A percentile compares a stretch with the other conserved stretches of the same genome.
These are phyloP conservation scores for Monilinia aucupariae DNA, from an alignment of 2,329 filamentous ascomycete species.

Conservation along the genomic window DNA sequence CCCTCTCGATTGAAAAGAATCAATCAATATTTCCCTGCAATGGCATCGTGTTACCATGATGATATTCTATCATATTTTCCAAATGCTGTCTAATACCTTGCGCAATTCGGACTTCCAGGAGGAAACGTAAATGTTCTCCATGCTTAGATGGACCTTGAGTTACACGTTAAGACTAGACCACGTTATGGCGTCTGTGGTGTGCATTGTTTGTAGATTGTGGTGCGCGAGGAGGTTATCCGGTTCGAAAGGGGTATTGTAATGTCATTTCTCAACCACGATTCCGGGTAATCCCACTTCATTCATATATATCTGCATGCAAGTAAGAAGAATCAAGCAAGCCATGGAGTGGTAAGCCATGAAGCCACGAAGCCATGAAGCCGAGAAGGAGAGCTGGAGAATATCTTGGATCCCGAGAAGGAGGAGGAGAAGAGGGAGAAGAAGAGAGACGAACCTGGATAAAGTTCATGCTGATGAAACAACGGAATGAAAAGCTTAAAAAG, in stretches of 20 bases:
- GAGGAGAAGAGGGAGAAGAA: background rate
- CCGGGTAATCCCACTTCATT: constrained; percentile 3
- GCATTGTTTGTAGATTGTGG: constrained; percentile 11
- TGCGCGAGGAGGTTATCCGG: constrained; percentile 1
- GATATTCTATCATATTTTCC: constrained; percentile 9
- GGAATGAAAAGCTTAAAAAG: constrained; percentile 1
- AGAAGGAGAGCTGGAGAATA: background rate
- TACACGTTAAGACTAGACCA: background rate
- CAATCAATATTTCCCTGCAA: constrained; percentile 15
- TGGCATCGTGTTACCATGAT: background rate
- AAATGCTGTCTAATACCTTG: background rate
- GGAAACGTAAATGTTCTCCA: background rate
- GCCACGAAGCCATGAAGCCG: background rate
- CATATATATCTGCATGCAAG: constrained; percentile 5
- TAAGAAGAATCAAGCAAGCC: background rate
- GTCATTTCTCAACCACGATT: constrained; percentile 9
- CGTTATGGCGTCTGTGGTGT: constrained; percentile 5
- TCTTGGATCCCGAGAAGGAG: background rate
- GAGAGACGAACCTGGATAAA: constrained; percentile 5
- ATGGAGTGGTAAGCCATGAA: background rate
- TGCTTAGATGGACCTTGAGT: background rate
- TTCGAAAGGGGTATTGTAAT: background rate
- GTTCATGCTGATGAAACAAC: constrained; percentile 10
- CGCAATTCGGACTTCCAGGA: background rate
- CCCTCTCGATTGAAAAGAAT: constrained; percentile 14